Conservation (phyloP, 768 basidiomycete species). For the Auricularia sp. region DNA sequence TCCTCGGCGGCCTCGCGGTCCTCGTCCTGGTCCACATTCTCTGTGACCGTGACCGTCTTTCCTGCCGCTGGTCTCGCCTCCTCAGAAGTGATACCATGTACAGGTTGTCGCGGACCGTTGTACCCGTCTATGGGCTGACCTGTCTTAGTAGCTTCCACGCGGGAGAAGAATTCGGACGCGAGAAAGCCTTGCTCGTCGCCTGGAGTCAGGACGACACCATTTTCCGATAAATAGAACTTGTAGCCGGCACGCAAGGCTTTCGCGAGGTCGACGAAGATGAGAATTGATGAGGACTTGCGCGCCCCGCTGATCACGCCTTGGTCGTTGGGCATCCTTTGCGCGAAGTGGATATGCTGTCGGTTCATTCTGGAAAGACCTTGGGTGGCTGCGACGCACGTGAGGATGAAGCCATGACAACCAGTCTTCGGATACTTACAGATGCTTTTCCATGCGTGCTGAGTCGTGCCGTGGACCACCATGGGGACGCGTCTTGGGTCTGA, state of each 20-base stretch:
- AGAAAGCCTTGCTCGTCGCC: constrained; percentile 61
- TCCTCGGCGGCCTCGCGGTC: neutral
- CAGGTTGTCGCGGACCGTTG: neutral
- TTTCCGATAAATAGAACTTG: constrained; percentile 68
- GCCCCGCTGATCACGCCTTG: constrained; percentile 70
- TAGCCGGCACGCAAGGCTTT: constrained; percentile 60
- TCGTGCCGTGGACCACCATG: constrained; percentile 79
- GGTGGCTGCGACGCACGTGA: constrained; percentile 32
- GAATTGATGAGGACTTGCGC: constrained; percentile 63
- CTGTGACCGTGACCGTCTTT: neutral
- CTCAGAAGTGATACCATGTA: neutral
- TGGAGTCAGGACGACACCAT: constrained; percentile 81
- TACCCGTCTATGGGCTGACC: neutral
- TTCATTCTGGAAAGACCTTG: constrained; percentile 75
- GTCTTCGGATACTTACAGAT: constrained; percentile 41
- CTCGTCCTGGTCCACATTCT: neutral
- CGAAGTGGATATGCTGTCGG: constrained; percentile 88
- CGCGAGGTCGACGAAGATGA: constrained; percentile 72
- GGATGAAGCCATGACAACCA: neutral
- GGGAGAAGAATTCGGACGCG: constrained; percentile 50
- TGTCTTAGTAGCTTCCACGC: constrained; percentile 39
- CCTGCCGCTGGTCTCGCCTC: neutral
- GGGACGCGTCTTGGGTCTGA: constrained; percentile 52
- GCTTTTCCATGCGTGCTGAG: constrained; percentile 49
- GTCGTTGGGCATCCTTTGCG: constrained; percentile 59